Evolutionary conservation across 192 early-diverging fungal species (phyloP), one percentile per base, ranked within the genome.

Genomic region (Backusella westeae): DNA sequence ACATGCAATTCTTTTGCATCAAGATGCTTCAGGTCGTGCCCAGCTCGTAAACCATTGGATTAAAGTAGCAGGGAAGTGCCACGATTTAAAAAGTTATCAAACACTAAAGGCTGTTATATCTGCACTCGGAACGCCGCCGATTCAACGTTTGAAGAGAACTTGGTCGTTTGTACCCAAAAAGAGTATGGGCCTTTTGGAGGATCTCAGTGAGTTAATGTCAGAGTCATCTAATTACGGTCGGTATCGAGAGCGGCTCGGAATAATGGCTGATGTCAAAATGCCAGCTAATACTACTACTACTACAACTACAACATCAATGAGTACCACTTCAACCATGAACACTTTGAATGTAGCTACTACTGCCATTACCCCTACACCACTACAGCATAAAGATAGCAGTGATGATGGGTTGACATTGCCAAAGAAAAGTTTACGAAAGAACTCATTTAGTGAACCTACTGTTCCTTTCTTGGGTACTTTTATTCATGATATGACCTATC

Each of bases 401-500:
- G 56, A 63, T 63, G 56, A 63, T 23, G 23, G 56, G 9, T 29
- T 63, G 23, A 3, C 9, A 0, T 10, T 63, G 8, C 56, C 56
- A 49, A 71, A 71, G 21, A 36, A 36, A 23, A 71, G 42, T 19
- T 8, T 49, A 29, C 39, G 70, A 34, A 71, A 71, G 29, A 71
- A 71, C 26, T 71, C 70, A 12, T 71, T 71, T 46, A 42, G 35
- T 68, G 74, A 90, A 56, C 91, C 93, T 0, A 87, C 84, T 56
- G 88, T 94, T 10, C 93, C 93, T 0, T 94, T 90, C 80, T 69
- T 94, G 35, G 93, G 93, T n/a, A 85, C 91, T 3, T 89, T 92
- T 79, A 90, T 93, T 26, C 91, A 93, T 81, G 93, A 94, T 72
- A 86, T 90, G 49, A 92, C 92, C 6, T 94, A 93, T 80, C 79